Base-by-base conservation (phyloP, 2,329 filamentous ascomycete genomes). In the Alternaria sp. region DNA sequence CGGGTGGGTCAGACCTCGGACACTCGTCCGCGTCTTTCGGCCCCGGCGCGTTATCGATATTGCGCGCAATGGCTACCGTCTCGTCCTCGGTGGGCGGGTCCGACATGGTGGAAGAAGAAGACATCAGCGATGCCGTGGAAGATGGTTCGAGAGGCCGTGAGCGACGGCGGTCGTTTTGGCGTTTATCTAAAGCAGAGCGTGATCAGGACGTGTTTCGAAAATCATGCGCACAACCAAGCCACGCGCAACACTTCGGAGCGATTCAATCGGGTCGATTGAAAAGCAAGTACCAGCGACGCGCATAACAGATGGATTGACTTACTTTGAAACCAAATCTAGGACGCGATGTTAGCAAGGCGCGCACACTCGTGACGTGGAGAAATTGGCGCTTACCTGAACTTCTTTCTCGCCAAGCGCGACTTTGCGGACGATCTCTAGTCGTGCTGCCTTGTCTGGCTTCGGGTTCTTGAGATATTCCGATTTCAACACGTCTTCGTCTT, bases 361-460 rank as follows among this genome's bases (percentile, higher is more conserved):
- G 68, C 67, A 52, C 64, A 63, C 67, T 66, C 62, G 71, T 73
- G 73, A 77, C 73, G 69, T 71, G 67, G 64, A 65, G 56, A 40
- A 62, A 49, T 67, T 54, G 56, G 47, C 62, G 61, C 90, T 80
- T 83, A 97, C 95, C 89, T 97, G 95, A 40, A 97, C 93, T 84
- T 97, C 94, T 81, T 97, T 97, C 83, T 97, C 94, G 70, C 92
- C 95, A 67, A 98, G 86, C 23, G 92, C 91, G 65, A 97, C 93
- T 80, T 90, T 91, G 81, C 88, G 88, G 64, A 96, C 93, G 68
- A 98, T 93, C 62, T 90, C 90, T 50, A 92, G 86, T 82, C 95
- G 92, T 80, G 93, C 91, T 59, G 89, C 87, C 82, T 97, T 97
- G 83, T 97, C 94, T 32, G 95, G 95, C 80, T 97, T 97, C 7